Conservation (phyloP, 1,284 basidiomycete species). For the Apiotrichum veenhuisii region DNA sequence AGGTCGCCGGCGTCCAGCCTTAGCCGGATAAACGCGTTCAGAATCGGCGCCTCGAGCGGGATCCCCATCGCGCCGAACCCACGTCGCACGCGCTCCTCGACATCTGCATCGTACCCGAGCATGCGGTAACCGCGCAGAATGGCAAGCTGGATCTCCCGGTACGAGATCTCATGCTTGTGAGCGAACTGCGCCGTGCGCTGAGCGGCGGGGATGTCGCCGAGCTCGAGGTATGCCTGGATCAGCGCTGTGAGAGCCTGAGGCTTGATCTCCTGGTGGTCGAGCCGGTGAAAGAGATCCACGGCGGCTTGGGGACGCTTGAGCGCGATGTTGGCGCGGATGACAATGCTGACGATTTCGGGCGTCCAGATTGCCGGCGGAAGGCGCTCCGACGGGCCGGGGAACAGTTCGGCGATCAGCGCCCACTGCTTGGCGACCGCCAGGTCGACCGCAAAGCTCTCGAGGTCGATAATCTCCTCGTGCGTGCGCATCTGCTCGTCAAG, state of each 20-base stretch:
- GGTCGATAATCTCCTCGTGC: conserved; percentile 7
- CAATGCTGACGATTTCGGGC: conserved; percentile 16
- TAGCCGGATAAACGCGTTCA: conserved; percentile 34
- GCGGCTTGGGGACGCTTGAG: conserved; percentile 24
- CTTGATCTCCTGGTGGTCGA: not conserved
- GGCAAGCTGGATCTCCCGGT: conserved; percentile 24
- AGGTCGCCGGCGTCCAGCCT: conserved; percentile 29
- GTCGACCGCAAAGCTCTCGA: conserved; percentile 20
- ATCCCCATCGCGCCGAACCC: conserved; percentile 24
- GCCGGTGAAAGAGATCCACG: conserved; percentile 21
- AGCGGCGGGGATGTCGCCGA: conserved; percentile 22
- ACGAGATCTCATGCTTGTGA: not conserved
- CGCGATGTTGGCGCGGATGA: conserved; percentile 31
- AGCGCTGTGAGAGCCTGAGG: conserved; percentile 13
- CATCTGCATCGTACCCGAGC: conserved; percentile 26
- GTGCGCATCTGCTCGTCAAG: conserved; percentile 11
- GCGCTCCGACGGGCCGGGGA: conserved; percentile 6
- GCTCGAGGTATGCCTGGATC: conserved; percentile 29
- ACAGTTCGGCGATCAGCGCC: conserved; percentile 20
- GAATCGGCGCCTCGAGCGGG: conserved; percentile 17
- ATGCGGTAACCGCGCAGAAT: conserved; percentile 34
- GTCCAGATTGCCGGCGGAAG: conserved; percentile 21
- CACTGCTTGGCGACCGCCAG: conserved; percentile 19
- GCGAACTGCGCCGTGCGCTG: conserved; percentile 4
- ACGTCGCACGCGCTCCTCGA: conserved; percentile 30